Base-by-base conservation (phyloP, 192 early-diverging fungal species). In the Hyaloraphidium curvatum region DNA sequence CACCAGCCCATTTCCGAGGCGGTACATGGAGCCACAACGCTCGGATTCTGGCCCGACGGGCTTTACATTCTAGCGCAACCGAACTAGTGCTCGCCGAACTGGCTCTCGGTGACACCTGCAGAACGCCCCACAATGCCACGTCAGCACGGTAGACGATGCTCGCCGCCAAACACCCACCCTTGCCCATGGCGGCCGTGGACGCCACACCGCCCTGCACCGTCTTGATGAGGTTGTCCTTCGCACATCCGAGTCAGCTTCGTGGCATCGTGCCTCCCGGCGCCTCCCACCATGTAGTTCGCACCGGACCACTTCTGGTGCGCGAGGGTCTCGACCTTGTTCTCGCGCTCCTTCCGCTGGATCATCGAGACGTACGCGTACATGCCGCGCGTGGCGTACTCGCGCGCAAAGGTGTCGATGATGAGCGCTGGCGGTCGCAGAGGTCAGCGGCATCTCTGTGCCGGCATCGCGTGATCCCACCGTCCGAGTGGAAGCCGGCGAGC, bases 221-320 rank as follows among this genome's bases (percentile, higher is more conserved):
- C 65, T 86, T 87, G 72, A 97, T 88, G 30, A 91, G 62, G 62
- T 77, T 78, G 59, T 91, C 88, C 53, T n/a, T n/a, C n/a, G n/a
- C n/a, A n/a, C n/a, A n/a, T n/a, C n/a, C n/a, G n/a, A n/a, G n/a
- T n/a, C n/a, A n/a, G n/a, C n/a, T n/a, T n/a, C n/a, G n/a, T n/a
- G n/a, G n/a, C n/a, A n/a, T n/a, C n/a, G n/a, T n/a, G n/a, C n/a
- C n/a, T n/a, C n/a, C n/a, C n/a, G n/a, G n/a, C n/a, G n/a, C n/a
- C n/a, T n/a, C n/a, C n/a, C n/a, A n/a, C n/a, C n/a, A 81, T 73
- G 70, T 88, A 91, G 70, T 84, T 78, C 30, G 88, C 88, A 54
- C 88, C 88, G 1, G 88, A 87, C 88, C 88, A 91, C 65, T 82
- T 86, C 67, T 92, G 92, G 66, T 97, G 90, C 7, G 81, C 74